phyloP scores from a whole-genome alignment of 164 flowering plant species.

The Litsea cubeba region DNA sequence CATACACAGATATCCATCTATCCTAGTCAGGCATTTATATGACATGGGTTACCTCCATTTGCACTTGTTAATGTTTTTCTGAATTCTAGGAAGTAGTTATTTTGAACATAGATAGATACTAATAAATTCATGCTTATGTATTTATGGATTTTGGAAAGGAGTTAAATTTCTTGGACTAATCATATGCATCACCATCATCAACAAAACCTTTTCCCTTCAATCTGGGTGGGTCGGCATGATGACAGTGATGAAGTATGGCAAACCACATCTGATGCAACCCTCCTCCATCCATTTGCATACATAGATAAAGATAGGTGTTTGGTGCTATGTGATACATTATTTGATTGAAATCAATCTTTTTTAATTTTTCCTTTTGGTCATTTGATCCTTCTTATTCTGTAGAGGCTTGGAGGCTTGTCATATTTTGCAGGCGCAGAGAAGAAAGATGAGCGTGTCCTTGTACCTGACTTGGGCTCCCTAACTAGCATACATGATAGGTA shows the following conservation, averaged over 20 bases:
- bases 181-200: too few species aligned
- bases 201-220: too few species aligned
- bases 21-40: too few species aligned
- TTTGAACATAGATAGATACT: not conserved
- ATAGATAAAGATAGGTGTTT: too few species aligned
- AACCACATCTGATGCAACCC: too few species aligned
- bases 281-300: too few species aligned
- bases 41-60: not conserved
- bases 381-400: constrained; percentile 11
- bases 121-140: not conserved
- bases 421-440: constrained; percentile 98
- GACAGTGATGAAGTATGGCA: too few species aligned
- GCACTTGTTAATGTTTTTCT: not conserved
- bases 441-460: constrained; percentile 88
- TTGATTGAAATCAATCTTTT: not conserved
- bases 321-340: not conserved
- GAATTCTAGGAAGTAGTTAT: not conserved
- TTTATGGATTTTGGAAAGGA: not conserved
- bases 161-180: not conserved
- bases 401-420: constrained; percentile 90
- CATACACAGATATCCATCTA: too few species aligned
- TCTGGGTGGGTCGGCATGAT: too few species aligned
- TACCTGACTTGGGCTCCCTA: constrained; percentile 96
- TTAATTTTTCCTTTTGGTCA: not conserved
- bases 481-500: constrained; percentile 95